phyloP scores from a whole-genome alignment of 768 basidiomycete species.

The Mycena metata region DNA sequence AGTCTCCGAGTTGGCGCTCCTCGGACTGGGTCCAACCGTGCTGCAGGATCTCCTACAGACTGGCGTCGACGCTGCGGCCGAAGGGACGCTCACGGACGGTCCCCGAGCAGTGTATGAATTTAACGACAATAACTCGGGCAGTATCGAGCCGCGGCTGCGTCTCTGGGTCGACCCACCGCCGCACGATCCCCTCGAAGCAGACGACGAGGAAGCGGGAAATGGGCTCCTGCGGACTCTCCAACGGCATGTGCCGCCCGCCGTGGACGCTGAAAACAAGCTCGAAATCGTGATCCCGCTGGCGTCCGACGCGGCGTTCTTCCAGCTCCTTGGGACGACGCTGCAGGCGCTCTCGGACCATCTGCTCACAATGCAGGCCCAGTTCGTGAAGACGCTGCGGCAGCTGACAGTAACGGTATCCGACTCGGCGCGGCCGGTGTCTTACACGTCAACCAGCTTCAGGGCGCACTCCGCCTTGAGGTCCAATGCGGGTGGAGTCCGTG shows the following conservation, averaged over 20 bases:
- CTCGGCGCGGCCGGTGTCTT: constrained; percentile 59
- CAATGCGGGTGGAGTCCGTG: constrained; percentile 52
- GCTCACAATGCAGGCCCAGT: constrained; percentile 62
- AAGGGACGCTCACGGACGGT: constrained; percentile 38
- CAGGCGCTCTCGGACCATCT: constrained; percentile 67
- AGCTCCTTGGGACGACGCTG: constrained; percentile 73
- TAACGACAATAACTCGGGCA: constrained; percentile 56
- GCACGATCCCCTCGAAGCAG: constrained; percentile 31
- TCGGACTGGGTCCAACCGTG: constrained; percentile 70
- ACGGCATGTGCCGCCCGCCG: constrained; percentile 18
- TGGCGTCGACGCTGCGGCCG: constrained; percentile 4
- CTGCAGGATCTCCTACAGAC: constrained; percentile 58
- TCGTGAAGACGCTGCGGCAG: constrained; percentile 55
- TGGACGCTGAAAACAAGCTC: not conserved
- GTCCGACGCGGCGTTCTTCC: constrained; percentile 87
- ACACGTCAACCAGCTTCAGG: constrained; percentile 54
- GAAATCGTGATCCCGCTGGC: constrained; percentile 84
- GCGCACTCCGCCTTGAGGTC: constrained; percentile 60
- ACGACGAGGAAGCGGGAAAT: constrained; percentile 33
- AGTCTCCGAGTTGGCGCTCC: constrained; percentile 78
- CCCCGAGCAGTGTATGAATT: constrained; percentile 69
- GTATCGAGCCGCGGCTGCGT: constrained; percentile 69
- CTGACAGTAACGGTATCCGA: constrained; percentile 56
- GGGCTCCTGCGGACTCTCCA: constrained; percentile 45
- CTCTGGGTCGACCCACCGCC: constrained; percentile 56